Evolutionary conservation across 495 filamentous ascomycete species (phyloP).

Genomic region (Podospora bellae-mahoneyi): DNA sequence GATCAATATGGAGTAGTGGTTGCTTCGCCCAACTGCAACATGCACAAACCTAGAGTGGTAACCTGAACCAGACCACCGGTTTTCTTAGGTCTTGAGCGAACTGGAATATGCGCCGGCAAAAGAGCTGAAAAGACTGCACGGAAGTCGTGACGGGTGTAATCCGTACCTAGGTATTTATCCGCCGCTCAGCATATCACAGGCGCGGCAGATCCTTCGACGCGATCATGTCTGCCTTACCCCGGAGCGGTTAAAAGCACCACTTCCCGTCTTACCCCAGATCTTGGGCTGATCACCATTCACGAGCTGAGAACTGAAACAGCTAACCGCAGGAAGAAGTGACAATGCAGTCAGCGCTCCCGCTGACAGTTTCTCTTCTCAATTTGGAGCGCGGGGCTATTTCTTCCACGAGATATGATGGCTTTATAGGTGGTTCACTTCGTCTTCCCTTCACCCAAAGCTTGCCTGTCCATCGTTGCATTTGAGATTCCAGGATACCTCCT

Average conservation of each 20-base stretch:
- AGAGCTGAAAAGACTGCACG: no score
- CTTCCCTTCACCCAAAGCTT: not conserved
- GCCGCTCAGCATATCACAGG: slow-evolving; percentile 8
- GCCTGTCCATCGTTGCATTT: not conserved
- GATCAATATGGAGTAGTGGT: no score
- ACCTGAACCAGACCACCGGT: slow-evolving; percentile 4
- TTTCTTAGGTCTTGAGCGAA: not conserved
- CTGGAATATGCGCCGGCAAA: not conserved
- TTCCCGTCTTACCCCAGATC: slow-evolving; percentile 7
- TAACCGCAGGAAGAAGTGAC: slow-evolving; percentile 2
- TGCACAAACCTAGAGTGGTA: no score
- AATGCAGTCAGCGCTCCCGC: not conserved
- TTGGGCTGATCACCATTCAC: not conserved
- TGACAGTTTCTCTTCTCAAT: not conserved
- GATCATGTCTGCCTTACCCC: slow-evolving; percentile 24
- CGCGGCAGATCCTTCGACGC: slow-evolving; percentile 25
- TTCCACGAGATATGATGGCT: not conserved
- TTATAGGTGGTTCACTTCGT: not conserved
- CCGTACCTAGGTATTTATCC: slow-evolving; percentile 26
- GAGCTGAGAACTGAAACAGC: slow-evolving; percentile 15
- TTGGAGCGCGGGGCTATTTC: not conserved
- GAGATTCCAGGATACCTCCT: not conserved
- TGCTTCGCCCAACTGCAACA: no score
- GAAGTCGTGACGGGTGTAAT: slow-evolving; percentile 1
- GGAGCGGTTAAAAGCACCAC: slow-evolving; percentile 34